Evolutionary conservation across 331 rosid genomes (phyloP).

Genomic region (Telfairia occidentalis): DNA sequence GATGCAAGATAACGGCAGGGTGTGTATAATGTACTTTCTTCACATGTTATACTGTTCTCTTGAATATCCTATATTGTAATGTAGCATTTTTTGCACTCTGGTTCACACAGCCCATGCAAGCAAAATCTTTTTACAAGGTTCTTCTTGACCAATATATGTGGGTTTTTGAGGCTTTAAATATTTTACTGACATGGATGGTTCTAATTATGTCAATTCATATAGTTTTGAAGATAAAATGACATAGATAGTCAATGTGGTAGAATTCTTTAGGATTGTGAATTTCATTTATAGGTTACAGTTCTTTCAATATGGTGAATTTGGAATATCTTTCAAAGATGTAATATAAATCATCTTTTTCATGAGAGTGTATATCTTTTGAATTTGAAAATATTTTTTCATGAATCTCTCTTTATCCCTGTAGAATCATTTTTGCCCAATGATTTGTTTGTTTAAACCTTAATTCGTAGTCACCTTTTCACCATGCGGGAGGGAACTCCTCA

Average conservation of each 20-base stretch:
- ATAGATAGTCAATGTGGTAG: background rate
- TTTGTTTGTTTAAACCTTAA: background rate
- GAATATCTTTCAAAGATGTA: background rate
- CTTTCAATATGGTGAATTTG: background rate
- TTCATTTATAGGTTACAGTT: background rate
- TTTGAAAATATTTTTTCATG: background rate
- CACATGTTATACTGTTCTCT: background rate
- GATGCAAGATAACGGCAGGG: background rate
- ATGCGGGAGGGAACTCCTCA: too few relatives aligned
- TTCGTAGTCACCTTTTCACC: background rate
- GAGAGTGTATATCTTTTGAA: background rate
- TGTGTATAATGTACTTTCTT: constrained; percentile 1
- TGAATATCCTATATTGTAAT: background rate
- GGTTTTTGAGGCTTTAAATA: background rate
- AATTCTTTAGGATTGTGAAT: background rate
- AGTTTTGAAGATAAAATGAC: background rate
- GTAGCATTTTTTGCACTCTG: background rate
- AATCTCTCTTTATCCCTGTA: too few relatives aligned
- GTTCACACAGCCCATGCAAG: background rate
- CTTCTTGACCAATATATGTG: background rate
- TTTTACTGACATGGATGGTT: background rate
- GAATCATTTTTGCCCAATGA: background rate
- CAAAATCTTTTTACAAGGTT: background rate
- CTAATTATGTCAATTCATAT: background rate
- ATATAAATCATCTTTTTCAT: background rate